Base-by-base conservation (phyloP, 2,329 filamentous ascomycete species). In the Nigrograna mackinnonii region DNA sequence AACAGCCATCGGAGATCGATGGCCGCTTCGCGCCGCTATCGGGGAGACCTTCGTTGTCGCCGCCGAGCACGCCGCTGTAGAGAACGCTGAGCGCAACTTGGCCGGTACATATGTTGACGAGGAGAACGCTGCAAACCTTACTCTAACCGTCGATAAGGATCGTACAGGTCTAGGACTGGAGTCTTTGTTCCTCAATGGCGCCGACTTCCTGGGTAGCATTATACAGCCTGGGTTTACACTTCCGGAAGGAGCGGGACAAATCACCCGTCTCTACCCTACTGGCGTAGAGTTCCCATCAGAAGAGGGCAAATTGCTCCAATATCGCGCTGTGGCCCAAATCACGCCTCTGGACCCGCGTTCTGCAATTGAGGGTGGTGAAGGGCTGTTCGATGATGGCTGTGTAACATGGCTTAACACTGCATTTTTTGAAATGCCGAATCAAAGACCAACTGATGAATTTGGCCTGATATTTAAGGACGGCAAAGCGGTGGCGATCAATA, bases 11-110 rank as follows among this genome's bases (percentile, higher is more conserved):
- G 22, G 13, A 12, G 32, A 24, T 6, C 30, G 30, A 2, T 6
- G 11, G 3, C 16, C 5, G 7, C 39, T 35, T 14, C 3, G 39
- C 12, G 20, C 35, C 28, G 6, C 36, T 9, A 22, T 41, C 17
- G 32, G 17, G 12, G n/a, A 19, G 13, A 19, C 13, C 5, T 37
- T 41, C 21, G 28, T 43, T 1, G 21, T 28, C 5, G 47, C 40
- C 28, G 35, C 43, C 14, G 46, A 49, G 30, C 16, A 21, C 11
- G 43, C 43, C 6, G 46, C 43, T 13, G 31, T 38, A 7, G 38
- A 42, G 16, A 2, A 46, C 20, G 46, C 43, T 5, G 16, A 18
- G 22, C 13, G 2, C 4, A 30, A 22, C 6, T 46, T 18, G 31
- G 38, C 38, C 2, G 43, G 46, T 11, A 37, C 28, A 3, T 48